Base-by-base conservation (phyloP, 2,329 filamentous ascomycete genomes). In the Arthrobotrys pseudoclavata region DNA sequence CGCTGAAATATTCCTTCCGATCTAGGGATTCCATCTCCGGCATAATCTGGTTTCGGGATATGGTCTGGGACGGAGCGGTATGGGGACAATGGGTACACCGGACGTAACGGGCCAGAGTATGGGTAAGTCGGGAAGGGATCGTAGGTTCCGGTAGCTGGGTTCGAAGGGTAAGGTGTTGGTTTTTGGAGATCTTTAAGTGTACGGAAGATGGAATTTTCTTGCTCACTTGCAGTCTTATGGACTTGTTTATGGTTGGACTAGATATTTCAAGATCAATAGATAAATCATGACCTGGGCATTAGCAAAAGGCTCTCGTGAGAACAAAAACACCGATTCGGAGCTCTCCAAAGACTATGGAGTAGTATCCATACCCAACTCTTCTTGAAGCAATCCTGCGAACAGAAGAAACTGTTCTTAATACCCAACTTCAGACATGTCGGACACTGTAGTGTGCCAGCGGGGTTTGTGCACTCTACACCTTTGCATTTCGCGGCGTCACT, bases 371-470 rank as follows among this genome's bases (percentile, higher is more conserved):
- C 96, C 96, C 96, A 99, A 87, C 94, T 99, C 84, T 90, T 91
- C 88, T 97, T 98, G 86, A 99, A 99, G 87, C 96, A 99, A 82
- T 98, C 96, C 84, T 99, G 96, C 29, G 94, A 94, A 86, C 96
- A 99, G 86, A 98, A 99, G 85, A 90, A 97, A 86, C 93, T 97
- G 82, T 96, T 93, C 83, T 94, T 90, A 82, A 90, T 91, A 67
- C 91, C 92, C 52, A 94, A 86, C 85, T 97, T 97, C 82, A 97
- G 87, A 84, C 96, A 99, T 61, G 93, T 98, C 68, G 96, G 96
- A 84, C 96, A 99, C 84, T 98, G 94, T 55, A 99, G 86, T 67
- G 90, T 87, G 77, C 93, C 91, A 71, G 94, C 94, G 79, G 95
- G 91, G 79, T 97, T 97, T 47, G 88, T 87, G 87, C 96, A 99